Conservation (phyloP, 1,139 yeast genomes). For the Geotrichum cucujoidarum region DNA sequence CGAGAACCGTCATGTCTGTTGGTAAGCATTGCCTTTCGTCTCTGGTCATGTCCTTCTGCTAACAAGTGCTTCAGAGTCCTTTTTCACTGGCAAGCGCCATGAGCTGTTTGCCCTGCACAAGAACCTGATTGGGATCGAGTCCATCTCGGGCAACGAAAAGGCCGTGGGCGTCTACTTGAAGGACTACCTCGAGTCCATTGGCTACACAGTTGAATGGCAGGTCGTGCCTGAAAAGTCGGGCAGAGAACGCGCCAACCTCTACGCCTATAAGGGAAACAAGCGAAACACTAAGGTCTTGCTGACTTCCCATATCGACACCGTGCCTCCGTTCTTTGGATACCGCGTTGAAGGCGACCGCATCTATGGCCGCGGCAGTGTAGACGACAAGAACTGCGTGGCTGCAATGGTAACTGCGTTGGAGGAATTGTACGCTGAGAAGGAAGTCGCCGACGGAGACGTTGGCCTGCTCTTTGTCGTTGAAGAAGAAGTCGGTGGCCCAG, state of each 20-base stretch:
- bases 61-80: no score
- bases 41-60: no score
- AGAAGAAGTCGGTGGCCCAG: constrained; percentile 61
- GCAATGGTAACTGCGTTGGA: constrained; percentile 52
- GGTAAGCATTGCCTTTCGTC: no score
- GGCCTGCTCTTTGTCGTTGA: constrained; percentile 61
- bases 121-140: constrained; percentile 38
- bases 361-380: constrained; percentile 65
- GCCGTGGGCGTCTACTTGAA: constrained; percentile 38
- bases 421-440: constrained; percentile 41
- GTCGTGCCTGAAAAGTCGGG: constrained; percentile 35
- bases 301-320: constrained; percentile 79
- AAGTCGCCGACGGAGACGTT: constrained; percentile 50
- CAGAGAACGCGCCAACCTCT: constrained; percentile 46
- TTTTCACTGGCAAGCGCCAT: constrained; percentile 14
- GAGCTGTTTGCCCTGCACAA: constrained; percentile 35
- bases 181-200: constrained; percentile 40
- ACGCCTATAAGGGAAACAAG: constrained; percentile 48
- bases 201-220: constrained; percentile 50
- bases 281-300: constrained; percentile 52
- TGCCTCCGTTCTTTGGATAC: constrained; percentile 74
- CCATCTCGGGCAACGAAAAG: constrained; percentile 37
- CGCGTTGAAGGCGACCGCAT: constrained; percentile 54
- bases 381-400: constrained; percentile 56
- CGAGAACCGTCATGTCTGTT: no score